These are phyloP conservation scores for Hypoxylon sp. DNA, from an alignment of 2,329 filamentous ascomycete species.

Conservation along the genomic window DNA sequence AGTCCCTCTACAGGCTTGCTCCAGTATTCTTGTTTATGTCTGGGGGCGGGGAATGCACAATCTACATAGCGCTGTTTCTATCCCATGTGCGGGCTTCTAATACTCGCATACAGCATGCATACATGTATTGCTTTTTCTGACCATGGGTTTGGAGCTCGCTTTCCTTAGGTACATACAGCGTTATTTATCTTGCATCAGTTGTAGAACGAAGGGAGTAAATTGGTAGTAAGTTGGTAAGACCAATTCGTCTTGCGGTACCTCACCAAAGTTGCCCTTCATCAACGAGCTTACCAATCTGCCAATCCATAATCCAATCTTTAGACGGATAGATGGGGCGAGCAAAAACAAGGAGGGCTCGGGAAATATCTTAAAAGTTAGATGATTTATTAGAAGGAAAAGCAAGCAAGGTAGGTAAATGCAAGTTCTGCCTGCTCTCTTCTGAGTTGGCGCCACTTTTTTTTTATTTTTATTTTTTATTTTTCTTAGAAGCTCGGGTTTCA, in stretches of 20 bases:
- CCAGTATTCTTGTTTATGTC: slow-evolving; percentile 39
- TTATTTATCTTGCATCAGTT: slow-evolving; percentile 20
- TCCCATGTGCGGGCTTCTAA: background rate
- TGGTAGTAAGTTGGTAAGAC: slow-evolving; percentile 9
- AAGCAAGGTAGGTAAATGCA: slow-evolving; percentile 14
- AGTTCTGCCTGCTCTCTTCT: slow-evolving; percentile 15
- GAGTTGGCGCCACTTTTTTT: slow-evolving; percentile 40
- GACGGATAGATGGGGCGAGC: slow-evolving; percentile 8
- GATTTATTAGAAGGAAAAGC: slow-evolving; percentile 15
- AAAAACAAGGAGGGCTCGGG: slow-evolving; percentile 1
- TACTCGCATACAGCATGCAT: slow-evolving; percentile 13
- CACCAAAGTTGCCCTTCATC: slow-evolving; percentile 2
- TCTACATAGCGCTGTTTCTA: slow-evolving; percentile 13
- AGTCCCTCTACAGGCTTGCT: slow-evolving; percentile 19
- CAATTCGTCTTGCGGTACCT: slow-evolving; percentile 8
- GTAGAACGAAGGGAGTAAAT: slow-evolving; percentile 13
- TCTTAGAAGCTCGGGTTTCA: slow-evolving; percentile 41
- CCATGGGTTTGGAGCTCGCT: slow-evolving; percentile 16
- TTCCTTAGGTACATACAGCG: slow-evolving; percentile 17
- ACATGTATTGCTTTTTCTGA: slow-evolving; percentile 21
- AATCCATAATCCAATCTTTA: slow-evolving; percentile 18
- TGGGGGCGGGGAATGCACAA: slow-evolving; percentile 42
- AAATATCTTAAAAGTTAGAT: background rate
- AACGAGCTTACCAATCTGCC: slow-evolving; percentile 26
- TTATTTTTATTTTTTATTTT: slow-evolving; percentile 46